Evolutionary conservation across 257 asterid species (phyloP), one percentile per base, ranked within the genome.

Genomic region (Solanum bulbocastanum): DNA sequence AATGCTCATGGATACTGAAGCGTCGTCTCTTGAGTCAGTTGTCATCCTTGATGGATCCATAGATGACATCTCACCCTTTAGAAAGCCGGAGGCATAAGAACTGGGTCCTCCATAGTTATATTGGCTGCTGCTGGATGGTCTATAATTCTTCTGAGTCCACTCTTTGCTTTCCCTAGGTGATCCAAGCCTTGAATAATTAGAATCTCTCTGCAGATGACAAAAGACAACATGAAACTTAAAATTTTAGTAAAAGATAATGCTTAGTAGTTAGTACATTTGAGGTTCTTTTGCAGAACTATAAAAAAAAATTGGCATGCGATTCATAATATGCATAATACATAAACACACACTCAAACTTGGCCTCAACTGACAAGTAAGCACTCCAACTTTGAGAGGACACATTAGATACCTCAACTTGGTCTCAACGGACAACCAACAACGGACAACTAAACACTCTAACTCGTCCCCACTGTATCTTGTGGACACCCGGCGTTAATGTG

Each of bases 1-100:
- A 89, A 95, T 94, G 92, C 99, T 97, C 30, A 96, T 85, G 56
- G 99, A 96, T 79, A 93, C 92, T 2, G 99, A 95, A 33, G 98
- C 96, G 6, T 96, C 75, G 1, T 69, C 99, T 89, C 98, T 87
- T 15, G 99, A 96, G 2, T 95, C 93, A 20, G 98, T 93, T 1
- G 99, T 97, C 11, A 93, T 93, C 87, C 99, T 92, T 25, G 99
- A 93, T 13, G 98, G 93, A 6, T 97, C 99, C 95, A 97, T 88
- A 8, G 97, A 81, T 76, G 78, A 33, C 78, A 71, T 71, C 14
- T 72, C 79, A 72, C 79, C 79, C 44, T 72, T 33, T 8, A 44
- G 79, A 4, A 72, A 72, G 13, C 86, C 86, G 18, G 86, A 25
- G 30, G 44, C 42, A 18, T 49, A 82, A 82, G 86, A 49, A 82